phyloP scores from a whole-genome alignment of 371 early-diverging fungal genomes.

The Mortierella sp. region DNA sequence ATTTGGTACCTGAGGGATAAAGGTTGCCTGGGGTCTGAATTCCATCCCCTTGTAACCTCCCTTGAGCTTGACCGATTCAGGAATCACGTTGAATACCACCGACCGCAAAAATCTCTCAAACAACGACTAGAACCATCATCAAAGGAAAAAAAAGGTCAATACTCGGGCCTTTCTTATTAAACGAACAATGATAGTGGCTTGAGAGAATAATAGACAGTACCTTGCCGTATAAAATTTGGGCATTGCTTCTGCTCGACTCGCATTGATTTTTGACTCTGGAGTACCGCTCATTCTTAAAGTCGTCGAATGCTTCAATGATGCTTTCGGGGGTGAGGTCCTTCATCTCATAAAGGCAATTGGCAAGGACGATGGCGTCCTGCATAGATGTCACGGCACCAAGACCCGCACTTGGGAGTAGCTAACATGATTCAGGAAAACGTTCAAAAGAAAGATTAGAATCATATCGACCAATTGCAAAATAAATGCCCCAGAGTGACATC shows the following conservation, averaged over 20 bases:
- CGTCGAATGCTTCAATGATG: background rate
- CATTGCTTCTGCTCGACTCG: background rate
- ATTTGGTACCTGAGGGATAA: background rate
- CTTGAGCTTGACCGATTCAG: background rate
- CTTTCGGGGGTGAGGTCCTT: background rate
- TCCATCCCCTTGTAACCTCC: background rate
- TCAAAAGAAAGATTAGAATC: no score
- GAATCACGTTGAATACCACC: conserved; percentile 1
- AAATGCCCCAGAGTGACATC: no score
- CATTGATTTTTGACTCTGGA: background rate
- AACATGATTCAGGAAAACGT: no score
- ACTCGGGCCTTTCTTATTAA: background rate
- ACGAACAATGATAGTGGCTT: background rate
- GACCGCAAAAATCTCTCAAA: background rate
- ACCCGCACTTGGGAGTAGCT: background rate
- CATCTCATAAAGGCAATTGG: conserved; percentile 12
- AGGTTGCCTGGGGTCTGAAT: conserved; percentile 7
- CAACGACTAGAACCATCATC: background rate
- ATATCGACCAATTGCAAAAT: no score
- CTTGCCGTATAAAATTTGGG: conserved; percentile 12
- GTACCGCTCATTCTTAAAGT: background rate
- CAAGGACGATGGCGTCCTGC: conserved; percentile 12
- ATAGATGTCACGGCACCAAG: conserved; percentile 13
- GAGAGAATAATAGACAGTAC: background rate
- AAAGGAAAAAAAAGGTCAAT: background rate